These are phyloP conservation scores for Fusarium sp. DNA, from an alignment of 2,329 filamentous ascomycete genomes.

Conservation along the genomic window DNA sequence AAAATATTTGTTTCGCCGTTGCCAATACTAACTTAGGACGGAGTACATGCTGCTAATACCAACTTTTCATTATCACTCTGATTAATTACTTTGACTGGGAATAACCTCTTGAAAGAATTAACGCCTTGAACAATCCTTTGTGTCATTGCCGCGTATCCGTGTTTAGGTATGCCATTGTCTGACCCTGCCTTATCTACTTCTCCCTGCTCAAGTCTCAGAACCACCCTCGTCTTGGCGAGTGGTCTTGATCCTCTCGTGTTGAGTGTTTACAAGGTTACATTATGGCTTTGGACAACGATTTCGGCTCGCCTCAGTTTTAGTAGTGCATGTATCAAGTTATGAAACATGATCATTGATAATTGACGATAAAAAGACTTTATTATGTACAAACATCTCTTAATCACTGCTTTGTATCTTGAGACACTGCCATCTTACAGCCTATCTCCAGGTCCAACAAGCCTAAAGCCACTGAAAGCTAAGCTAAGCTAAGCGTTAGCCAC, in stretches of 20 bases:
- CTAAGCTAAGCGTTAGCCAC: constrained; percentile 12
- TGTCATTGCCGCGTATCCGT: neutral
- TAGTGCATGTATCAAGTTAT: neutral
- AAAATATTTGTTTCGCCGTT: constrained; percentile 11
- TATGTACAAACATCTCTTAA: neutral
- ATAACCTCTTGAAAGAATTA: neutral
- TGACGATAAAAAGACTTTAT: neutral
- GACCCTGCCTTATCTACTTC: neutral
- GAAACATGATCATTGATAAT: neutral
- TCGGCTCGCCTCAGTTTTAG: neutral
- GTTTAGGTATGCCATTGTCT: neutral
- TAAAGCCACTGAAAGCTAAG: neutral
- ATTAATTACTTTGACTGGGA: neutral
- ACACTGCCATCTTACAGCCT: neutral
- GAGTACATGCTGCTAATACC: neutral
- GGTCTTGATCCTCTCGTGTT: neutral
- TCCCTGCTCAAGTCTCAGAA: neutral
- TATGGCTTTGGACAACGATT: neutral
- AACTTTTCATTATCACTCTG: neutral
- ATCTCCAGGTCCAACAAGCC: neutral
- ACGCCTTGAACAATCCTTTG: neutral
- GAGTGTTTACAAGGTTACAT: neutral
- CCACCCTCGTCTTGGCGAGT: neutral
- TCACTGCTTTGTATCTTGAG: neutral
- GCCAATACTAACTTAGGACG: neutral